A percentile compares a stretch with the other conserved stretches of the same genome.
phyloP scores from a whole-genome alignment of 192 early-diverging fungal genomes.

The Coemansia interrupta region DNA sequence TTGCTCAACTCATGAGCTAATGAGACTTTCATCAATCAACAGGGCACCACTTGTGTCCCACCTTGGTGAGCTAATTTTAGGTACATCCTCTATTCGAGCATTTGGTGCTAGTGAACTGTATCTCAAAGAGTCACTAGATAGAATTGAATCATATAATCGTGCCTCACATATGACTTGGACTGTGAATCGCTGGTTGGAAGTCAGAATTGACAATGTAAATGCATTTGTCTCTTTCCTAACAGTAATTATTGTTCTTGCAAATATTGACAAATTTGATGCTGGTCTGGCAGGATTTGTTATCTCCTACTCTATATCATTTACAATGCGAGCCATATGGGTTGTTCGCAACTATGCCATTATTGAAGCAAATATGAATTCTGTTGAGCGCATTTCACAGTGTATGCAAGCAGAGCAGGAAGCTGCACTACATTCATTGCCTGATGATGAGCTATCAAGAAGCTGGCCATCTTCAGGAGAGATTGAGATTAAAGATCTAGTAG shows the following conservation, averaged over 20 bases:
- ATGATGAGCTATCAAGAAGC: conserved; percentile 48
- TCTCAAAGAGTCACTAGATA: conserved; percentile 55
- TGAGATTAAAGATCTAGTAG: conserved; percentile 59
- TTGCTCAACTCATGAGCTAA: conserved; percentile 74
- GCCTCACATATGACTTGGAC: conserved; percentile 80
- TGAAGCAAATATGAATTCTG: conserved; percentile 81
- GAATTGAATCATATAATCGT: conserved; percentile 73
- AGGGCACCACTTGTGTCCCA: conserved; percentile 72
- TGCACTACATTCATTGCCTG: conserved; percentile 53
- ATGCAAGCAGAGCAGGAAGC: conserved; percentile 72
- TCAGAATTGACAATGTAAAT: conserved; percentile 71
- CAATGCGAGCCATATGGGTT: conserved; percentile 71
- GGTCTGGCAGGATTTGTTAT: conserved; percentile 82
- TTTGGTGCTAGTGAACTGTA: conserved; percentile 71
- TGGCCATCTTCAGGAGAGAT: conserved; percentile 72
- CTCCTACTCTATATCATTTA: conserved; percentile 78
- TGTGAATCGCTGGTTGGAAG: conserved; percentile 72
- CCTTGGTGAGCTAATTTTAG: conserved; percentile 74
- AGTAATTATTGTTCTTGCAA: conserved; percentile 60
- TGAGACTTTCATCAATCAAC: conserved; percentile 76
- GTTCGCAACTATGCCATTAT: conserved; percentile 70
- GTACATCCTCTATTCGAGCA: conserved; percentile 76
- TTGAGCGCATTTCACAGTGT: conserved; percentile 84
- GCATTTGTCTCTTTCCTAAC: conserved; percentile 69
- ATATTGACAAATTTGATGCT: conserved; percentile 60